Evolutionary conservation across 345 rosid genomes (phyloP), one percentile per base, ranked within the genome.

Genomic region (Pistacia atlantica): DNA sequence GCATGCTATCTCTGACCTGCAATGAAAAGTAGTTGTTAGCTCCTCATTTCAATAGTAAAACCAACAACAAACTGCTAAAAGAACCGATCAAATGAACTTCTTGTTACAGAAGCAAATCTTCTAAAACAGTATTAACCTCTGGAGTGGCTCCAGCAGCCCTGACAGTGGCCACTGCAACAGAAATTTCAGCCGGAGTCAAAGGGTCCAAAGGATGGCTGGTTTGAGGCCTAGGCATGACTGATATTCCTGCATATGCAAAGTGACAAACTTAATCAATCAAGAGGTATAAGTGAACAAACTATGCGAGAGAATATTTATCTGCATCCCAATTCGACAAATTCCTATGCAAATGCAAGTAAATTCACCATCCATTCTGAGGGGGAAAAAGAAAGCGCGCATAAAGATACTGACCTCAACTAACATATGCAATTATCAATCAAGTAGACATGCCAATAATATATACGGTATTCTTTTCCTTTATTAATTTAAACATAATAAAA

Each of bases 101-200:
- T 33, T 33, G 31, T 49, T 18, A n/a, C 33, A 51, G 12, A 73
- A 63, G 22, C 18, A 11, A 49, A 62, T 31, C 25, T 62, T 73
- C 45, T 1, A 46, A 64, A 51, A 37, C n/a, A 59, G 70, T 20
- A 48, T 73, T 59, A 69, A 93, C 98, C 98, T 94, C 98, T 46
- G 97, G 96, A 65, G 93, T 94, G 61, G 95, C 89, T 79, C 97
- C 98, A 80, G 97, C 98, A 0, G 97, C 94, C 18, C 98, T 86
- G 71, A 94, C 98, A 76, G 97, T 94, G 0, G 95, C 96, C 75
- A 94, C 98, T 0, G 98, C 97, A 57, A 94, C 95, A 28, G 93
- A 84, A 60, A 94, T 94, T 77, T 94, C 98, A 42, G 98, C 94
- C 5, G 94, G 93, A 56, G 98, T 85, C 64, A 94, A 84, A 55